Evolutionary conservation across 2,329 filamentous ascomycete genomes (phyloP).

Genomic region (Sordariomycetes sp.): DNA sequence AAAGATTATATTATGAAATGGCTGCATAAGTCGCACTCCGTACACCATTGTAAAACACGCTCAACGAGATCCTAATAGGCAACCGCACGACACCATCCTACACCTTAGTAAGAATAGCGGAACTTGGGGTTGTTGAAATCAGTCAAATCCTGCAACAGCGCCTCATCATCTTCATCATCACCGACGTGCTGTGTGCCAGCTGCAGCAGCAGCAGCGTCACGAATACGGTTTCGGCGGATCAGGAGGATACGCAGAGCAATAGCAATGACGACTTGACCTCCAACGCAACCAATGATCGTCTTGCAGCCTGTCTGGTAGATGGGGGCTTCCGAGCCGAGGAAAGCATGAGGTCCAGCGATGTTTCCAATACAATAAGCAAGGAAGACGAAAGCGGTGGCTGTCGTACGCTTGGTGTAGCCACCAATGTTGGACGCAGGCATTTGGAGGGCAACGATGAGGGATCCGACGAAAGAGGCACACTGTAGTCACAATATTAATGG

Average conservation of each 20-base stretch:
- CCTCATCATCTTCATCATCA: constrained; percentile 1
- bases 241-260: constrained; percentile 23
- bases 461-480: constrained; percentile 30
- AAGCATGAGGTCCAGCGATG: constrained; percentile 34
- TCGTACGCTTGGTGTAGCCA: constrained; percentile 33
- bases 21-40: no score
- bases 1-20: no score
- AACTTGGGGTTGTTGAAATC: constrained; percentile 19
- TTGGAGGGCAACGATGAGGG: constrained; percentile 40
- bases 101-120: constrained; percentile 6
- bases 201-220: constrained; percentile 15
- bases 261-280: constrained; percentile 27
- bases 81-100: no score
- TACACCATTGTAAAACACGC: not conserved
- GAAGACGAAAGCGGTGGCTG: constrained; percentile 31
- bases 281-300: constrained; percentile 33
- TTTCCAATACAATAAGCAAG: constrained; percentile 31
- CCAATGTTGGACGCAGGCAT: constrained; percentile 35
- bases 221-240: constrained; percentile 24
- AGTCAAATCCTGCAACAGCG: constrained; percentile 15
- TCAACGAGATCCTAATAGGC: no score
- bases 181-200: no score
- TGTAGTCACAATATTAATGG: not conserved
- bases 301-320: constrained; percentile 40
- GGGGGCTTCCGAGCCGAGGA: constrained; percentile 29